Evolutionary conservation across 768 basidiomycete species (phyloP), one percentile per base, ranked within the genome.

Genomic region (Phylloporus rhodoxanthus): DNA sequence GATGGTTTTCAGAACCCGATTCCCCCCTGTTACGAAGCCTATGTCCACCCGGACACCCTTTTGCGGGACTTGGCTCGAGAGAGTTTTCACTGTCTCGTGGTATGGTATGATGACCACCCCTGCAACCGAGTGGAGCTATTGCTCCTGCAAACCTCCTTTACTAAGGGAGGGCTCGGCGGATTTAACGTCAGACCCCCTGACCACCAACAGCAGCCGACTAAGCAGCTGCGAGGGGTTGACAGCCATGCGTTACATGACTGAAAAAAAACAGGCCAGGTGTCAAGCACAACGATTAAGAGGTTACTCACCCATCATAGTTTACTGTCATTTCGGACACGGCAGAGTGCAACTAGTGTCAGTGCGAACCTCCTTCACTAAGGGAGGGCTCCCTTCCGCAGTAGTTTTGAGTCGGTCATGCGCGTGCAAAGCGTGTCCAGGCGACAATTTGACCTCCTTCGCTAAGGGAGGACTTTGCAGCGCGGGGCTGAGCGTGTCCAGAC

Each of bases 381-480:
- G 15, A n/a, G 33, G 33, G 6, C 33, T 34, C 33, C 33, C 8
- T 34, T 34, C 42, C 36, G 23, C 21, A 26, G 2, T 47, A 48
- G 51, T 48, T 48, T 38, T 11, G 29, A 43, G 42, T 43, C 26
- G 21, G 39, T 23, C 20, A 4, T 10, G 49, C 29, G 8, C 26
- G 5, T 1, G 4, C 8, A 38, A 5, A 44, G 36, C 13, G 14
- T 19, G 21, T 23, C 49, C 43, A 50, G 1, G 2, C 15, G 20
- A 39, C 28, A 20, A 8, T 36, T 50, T 30, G 3, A 45, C 10
- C 49, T 21, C 37, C 19, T 38, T 38, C 7, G 20, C 43, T 21
- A 40, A 39, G 43, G 49, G 37, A 50, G 49, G 43, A 33, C 43
- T 50, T 50, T 19, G 11, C 17, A 2, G n/a, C n/a, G n/a, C 5